Conservation (phyloP, 441 rosid genomes). For the Adansonia grandidieri region DNA sequence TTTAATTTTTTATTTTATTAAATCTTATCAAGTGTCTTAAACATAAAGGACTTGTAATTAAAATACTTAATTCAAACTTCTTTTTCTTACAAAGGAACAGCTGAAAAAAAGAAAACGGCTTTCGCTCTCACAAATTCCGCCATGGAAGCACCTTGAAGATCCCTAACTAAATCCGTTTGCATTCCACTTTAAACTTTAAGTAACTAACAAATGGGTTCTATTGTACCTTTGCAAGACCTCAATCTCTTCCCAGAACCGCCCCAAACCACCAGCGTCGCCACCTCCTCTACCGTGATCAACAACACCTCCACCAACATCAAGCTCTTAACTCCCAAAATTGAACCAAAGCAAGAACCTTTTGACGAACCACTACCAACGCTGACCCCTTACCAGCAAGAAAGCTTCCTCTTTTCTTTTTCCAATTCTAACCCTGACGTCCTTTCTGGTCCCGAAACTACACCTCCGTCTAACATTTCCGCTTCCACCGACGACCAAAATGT, state of each 20-base stretch:
- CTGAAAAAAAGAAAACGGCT: too few relatives aligned
- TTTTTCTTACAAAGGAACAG: too few relatives aligned
- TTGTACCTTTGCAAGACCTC: constrained; percentile 65
- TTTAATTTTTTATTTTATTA: too few relatives aligned
- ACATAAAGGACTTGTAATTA: too few relatives aligned
- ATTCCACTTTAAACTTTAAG: background rate
- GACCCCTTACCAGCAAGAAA: constrained; percentile 17
- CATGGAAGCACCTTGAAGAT: constrained; percentile 26
- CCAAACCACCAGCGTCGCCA: constrained; percentile 4
- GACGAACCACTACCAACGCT: constrained; percentile 37
- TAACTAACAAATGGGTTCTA: constrained; percentile 47
- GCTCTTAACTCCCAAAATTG: constrained; percentile 50
- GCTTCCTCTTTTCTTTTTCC: constrained; percentile 20
- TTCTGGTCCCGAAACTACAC: constrained; percentile 37
- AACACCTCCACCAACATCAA: background rate
- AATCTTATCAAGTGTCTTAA: too few relatives aligned
- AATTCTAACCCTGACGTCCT: constrained; percentile 30
- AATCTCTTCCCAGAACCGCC: constrained; percentile 51
- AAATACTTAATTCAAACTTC: too few relatives aligned
- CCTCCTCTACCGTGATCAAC: background rate
- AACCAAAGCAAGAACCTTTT: constrained; percentile 65
- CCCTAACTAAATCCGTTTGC: constrained; percentile 16
- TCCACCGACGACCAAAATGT: constrained; percentile 41
- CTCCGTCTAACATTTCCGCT: constrained; percentile 30
- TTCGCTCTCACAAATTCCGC: background rate